Evolutionary conservation across 441 rosid genomes (phyloP), one percentile per base, ranked within the genome.

Genomic region (Populus hybrid): DNA sequence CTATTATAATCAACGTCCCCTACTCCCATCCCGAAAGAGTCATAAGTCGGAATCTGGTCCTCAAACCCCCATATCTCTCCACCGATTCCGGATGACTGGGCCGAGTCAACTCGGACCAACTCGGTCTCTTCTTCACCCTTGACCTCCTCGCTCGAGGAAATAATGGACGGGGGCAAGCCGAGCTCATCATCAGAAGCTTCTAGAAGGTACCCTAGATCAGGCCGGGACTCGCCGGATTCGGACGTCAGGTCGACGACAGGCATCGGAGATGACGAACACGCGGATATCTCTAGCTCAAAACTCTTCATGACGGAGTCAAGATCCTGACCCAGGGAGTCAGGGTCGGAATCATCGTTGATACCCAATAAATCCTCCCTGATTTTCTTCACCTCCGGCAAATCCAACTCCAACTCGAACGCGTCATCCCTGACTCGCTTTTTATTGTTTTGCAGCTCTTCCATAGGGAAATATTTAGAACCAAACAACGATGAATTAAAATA

Each of bases 181-280:
- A 94, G 94, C 89, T 94, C 98, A 24, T 91, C 94, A 10, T 94
- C 98, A 6, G 98, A 91, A 30, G 98, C 97, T 73, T 85, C 97
- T 0, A 89, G 82, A 69, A 94, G 97, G 76, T 82, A 90, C 0
- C 91, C 95, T 0, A 94, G 90, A 73, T 91, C 95, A 72, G 90
- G 87, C 82, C 65, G 86, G 1, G 95, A 87, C 42, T 85, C 94
- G 38, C 86, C 88, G 71, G 91, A 88, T 7, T 84, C 90, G 10
- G 88, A 79, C 23, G 81, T 78, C 70, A 82, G 72, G 64, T 85
- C 89, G 23, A 85, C 81, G 18, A 57, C 78, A 75, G 84, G 74
- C n/a, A 40, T 77, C 46, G 82, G 35, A 2, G 88, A 53, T 8
- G 79, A 23, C 3, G 73, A 21, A 28, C 78, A 1, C 3, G 84